These are phyloP conservation scores for Aaosphaeria arxii DNA, from an alignment of 2,329 filamentous ascomycete species.

Conservation along the genomic window DNA sequence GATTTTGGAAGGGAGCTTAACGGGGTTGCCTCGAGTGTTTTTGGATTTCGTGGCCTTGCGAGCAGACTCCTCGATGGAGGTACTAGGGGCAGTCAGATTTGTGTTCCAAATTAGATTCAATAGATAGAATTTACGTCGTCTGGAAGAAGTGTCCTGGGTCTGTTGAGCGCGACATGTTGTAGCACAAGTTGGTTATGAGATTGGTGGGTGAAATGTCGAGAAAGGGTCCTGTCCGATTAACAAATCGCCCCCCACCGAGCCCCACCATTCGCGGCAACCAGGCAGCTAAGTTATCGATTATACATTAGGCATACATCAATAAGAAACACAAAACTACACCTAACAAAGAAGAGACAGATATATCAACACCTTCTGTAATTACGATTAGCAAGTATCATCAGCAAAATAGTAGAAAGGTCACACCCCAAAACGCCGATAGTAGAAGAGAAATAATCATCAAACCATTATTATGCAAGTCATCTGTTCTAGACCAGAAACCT, in stretches of 20 bases:
- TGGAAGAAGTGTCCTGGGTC: slow-evolving; percentile 87
- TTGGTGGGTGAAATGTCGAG: no score
- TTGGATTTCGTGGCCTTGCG: slow-evolving; percentile 70
- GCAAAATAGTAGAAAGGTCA: neutral
- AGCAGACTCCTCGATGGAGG: slow-evolving; percentile 49
- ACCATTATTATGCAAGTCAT: slow-evolving; percentile 4
- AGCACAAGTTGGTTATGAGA: slow-evolving; percentile 8
- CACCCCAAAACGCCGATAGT: slow-evolving; percentile 5
- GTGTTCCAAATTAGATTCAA: neutral
- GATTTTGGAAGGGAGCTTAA: slow-evolving; percentile 81
- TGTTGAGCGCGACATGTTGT: slow-evolving; percentile 38
- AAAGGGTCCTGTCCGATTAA: no score
- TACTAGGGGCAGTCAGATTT: slow-evolving; percentile 35
- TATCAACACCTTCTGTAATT: neutral
- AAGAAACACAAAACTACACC: no score
- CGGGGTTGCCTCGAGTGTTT: slow-evolving; percentile 81
- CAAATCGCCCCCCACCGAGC: neutral
- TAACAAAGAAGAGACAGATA: no score
- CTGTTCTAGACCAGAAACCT: slow-evolving; percentile 11
- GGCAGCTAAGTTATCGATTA: no score
- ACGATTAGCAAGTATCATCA: slow-evolving; percentile 1
- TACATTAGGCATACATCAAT: no score
- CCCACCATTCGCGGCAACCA: neutral
- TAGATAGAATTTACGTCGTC: slow-evolving; percentile 65
- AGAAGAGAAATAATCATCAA: slow-evolving; percentile 6